Base-by-base conservation (phyloP, 306 rosid genomes). In the Datisca glomerata region DNA sequence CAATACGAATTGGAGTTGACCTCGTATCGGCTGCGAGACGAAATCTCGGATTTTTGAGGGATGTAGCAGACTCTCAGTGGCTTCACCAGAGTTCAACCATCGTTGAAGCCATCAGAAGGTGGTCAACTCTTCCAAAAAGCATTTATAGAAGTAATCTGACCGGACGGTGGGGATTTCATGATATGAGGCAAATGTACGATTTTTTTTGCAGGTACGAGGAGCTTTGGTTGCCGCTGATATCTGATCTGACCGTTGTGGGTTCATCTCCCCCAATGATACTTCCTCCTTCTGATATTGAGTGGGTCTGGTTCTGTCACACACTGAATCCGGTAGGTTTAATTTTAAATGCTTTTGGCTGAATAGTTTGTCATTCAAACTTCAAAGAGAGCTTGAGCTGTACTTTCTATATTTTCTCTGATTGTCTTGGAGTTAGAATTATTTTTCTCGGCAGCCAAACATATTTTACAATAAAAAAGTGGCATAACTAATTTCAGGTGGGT, bases 281-380 rank as follows among this genome's bases (percentile, higher is more conserved):
- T 50, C 97, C 97, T 53, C 93, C 94, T 4, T 38, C 80, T 13
- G 97, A 87, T 38, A 51, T 87, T 12, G 79, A 87, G 31, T 87
- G 94, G 97, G 80, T 87, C 66, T 87, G 97, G 97, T 83, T 87
- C 59, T 83, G 97, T 54, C 97, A 87, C 65, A 55, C 79, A 16
- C 55, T 83, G 55, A 87, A 79, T 28, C 83, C 75, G 13, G 93
- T 72, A 34, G 18, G 68, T 24, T 7, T 5, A 6, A n/a, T n/a
- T 17, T 19, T 8, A 8, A 41, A 12, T 18, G 47, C 31, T n/a
- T 43, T 43, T 16, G 13, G 15, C 6, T 20, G 20, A 39, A 20
- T 25, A 47, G 3, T 19, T 50, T 12, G 2, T n/a, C n/a, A n/a
- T n/a, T n/a, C n/a, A n/a, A n/a, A n/a, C n/a, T n/a, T n/a, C n/a